Conservation (phyloP, 2,329 filamentous ascomycete species). For the Drechslerella stenobrocha region DNA sequence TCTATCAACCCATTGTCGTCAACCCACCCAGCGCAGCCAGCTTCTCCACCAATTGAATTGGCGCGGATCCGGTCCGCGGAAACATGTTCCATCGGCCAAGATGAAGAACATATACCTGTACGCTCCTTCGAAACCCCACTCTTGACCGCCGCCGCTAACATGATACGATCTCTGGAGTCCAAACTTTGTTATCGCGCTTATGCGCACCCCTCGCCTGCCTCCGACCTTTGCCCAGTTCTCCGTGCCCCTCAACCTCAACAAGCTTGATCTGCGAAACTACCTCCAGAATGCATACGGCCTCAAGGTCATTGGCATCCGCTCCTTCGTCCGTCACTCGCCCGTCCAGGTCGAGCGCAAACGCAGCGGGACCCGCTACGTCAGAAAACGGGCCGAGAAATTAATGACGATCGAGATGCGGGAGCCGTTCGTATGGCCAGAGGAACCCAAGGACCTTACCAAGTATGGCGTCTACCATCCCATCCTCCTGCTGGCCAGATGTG, state of each 20-base stretch:
- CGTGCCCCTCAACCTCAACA: slow-evolving; percentile 89
- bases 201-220: slow-evolving; percentile 71
- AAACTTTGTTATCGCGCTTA: slow-evolving; percentile 75
- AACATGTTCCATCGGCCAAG: slow-evolving; percentile 51
- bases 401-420: slow-evolving; percentile 90
- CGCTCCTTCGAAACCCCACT: background rate
- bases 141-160: background rate
- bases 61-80: slow-evolving; percentile 20
- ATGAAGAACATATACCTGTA: slow-evolving; percentile 60
- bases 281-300: slow-evolving; percentile 84
- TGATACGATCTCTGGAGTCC: slow-evolving; percentile 64
- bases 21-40: background rate
- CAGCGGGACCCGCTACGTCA: slow-evolving; percentile 62
- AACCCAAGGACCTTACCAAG: slow-evolving; percentile 64
- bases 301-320: slow-evolving; percentile 71
- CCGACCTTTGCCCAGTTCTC: slow-evolving; percentile 85
- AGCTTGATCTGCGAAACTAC: slow-evolving; percentile 95
- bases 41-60: slow-evolving; percentile 13
- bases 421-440: slow-evolving; percentile 84
- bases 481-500: slow-evolving; percentile 18
- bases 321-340: slow-evolving; percentile 73
- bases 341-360: slow-evolving; percentile 60
- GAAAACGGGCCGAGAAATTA: slow-evolving; percentile 76
- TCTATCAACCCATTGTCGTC: slow-evolving; percentile 17
- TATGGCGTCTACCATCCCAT: slow-evolving; percentile 54